Percentiles rank a stretch among this genome's conserved stretches.
Conservation (phyloP, 768 basidiomycete genomes). For the Ramaria rubella region DNA sequence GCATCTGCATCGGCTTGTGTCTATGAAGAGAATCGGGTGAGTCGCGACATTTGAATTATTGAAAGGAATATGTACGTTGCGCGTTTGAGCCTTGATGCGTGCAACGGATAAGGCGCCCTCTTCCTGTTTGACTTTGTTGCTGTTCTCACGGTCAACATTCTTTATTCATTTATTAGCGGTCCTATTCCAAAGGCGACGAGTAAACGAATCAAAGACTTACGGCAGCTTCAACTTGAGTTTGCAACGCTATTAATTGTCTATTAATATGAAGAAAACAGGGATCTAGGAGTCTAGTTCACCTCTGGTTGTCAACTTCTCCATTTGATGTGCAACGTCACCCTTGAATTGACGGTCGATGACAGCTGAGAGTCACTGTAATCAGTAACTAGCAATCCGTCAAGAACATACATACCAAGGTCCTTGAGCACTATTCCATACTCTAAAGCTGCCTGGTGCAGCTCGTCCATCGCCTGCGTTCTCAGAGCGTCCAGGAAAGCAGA, state of each 20-base stretch:
- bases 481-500: constrained; percentile 79
- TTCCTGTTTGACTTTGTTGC: constrained; percentile 82
- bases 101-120: constrained; percentile 74
- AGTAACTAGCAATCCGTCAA: not conserved
- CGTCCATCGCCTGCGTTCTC: constrained; percentile 79
- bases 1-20: constrained; percentile 72
- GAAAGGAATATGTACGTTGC: constrained; percentile 32
- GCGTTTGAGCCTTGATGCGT: constrained; percentile 63
- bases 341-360: constrained; percentile 87
- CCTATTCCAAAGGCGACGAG: not conserved
- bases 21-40: constrained; percentile 21
- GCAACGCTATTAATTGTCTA: constrained; percentile 41
- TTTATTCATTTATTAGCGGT: constrained; percentile 20
- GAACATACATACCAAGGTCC: constrained; percentile 53
- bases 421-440: constrained; percentile 82
- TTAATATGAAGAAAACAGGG: not conserved
- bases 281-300: not conserved
- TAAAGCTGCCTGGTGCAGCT: constrained; percentile 71
- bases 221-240: constrained; percentile 84
- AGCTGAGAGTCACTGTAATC: constrained; percentile 33
- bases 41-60: not conserved
- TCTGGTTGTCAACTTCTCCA: constrained; percentile 80
- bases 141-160: constrained; percentile 84
- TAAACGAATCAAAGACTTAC: constrained; percentile 32
- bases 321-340: constrained; percentile 77